Evolutionary conservation across 768 basidiomycete genomes (phyloP).

Genomic region (Holtermanniella nyarrowii): DNA sequence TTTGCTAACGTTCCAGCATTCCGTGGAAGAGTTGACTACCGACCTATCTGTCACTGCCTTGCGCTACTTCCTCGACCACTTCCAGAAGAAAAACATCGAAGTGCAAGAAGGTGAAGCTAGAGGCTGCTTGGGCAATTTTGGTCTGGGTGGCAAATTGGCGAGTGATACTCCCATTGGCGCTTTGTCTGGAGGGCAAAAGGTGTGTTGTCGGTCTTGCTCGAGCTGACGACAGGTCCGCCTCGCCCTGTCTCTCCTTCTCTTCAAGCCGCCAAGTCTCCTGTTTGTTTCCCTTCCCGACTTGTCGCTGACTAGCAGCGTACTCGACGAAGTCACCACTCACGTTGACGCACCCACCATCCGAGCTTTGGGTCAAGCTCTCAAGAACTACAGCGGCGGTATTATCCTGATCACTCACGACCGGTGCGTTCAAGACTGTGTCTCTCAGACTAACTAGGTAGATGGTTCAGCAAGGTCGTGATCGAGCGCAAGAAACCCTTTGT

Average conservation of each 20-base stretch:
- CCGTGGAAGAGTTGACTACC: conserved; percentile 49
- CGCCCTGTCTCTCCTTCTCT: conserved; percentile 52
- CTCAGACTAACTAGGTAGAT: conserved; percentile 7
- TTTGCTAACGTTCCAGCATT: too few species aligned
- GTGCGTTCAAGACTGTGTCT: conserved; percentile 10
- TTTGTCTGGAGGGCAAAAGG: conserved; percentile 54
- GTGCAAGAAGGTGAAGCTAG: conserved; percentile 44
- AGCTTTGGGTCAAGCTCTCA: conserved; percentile 50
- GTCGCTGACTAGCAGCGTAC: conserved; percentile 15
- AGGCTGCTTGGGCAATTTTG: conserved; percentile 45
- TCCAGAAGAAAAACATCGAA: conserved; percentile 13
- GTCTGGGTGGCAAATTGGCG: conserved; percentile 43
- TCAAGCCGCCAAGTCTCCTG: conserved; percentile 50
- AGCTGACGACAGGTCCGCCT: conserved; percentile 47
- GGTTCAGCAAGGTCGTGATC: conserved; percentile 31
- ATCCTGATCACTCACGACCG: conserved; percentile 61
- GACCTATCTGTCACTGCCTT: conserved; percentile 31
- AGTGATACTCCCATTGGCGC: conserved; percentile 45
- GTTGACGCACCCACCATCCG: conserved; percentile 55
- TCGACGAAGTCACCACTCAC: conserved; percentile 59
- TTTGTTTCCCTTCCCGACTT: conserved; percentile 3
- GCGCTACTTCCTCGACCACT: conserved; percentile 26
- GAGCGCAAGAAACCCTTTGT: conserved; percentile 23
- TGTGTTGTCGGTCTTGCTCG: conserved; percentile 11
- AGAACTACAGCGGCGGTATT: conserved; percentile 50